Conservation (phyloP, 352 stramenopile species). For the Phytophthora sp. region DNA sequence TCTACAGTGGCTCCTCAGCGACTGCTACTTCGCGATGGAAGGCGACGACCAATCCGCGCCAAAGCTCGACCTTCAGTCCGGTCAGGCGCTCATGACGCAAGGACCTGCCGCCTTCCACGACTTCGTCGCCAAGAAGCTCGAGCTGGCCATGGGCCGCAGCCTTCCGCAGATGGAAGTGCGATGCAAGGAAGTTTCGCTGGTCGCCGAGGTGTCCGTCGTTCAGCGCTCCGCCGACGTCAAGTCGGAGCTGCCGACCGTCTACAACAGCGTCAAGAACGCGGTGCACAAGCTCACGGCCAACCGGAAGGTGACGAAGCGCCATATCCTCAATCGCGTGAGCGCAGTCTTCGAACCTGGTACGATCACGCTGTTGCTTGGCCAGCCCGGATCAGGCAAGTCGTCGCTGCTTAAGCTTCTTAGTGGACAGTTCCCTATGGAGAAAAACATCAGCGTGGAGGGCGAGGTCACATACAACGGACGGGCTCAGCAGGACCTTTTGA, state of each 20-base stretch:
- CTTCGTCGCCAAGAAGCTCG: slow-evolving; percentile 30
- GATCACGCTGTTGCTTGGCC: slow-evolving; percentile 44
- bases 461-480: slow-evolving; percentile 44
- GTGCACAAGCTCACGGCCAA: slow-evolving; percentile 19
- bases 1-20: too few relatives aligned
- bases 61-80: slow-evolving; percentile 17
- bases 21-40: too few relatives aligned
- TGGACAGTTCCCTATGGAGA: slow-evolving; percentile 38
- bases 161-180: slow-evolving; percentile 50
- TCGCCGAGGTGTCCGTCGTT: slow-evolving; percentile 32
- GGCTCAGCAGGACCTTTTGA: slow-evolving; percentile 7
- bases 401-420: slow-evolving; percentile 46
- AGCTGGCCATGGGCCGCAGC: slow-evolving; percentile 27
- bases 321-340: slow-evolving; percentile 40
- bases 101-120: slow-evolving; percentile 37
- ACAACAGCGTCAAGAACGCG: slow-evolving; percentile 31
- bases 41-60: too few relatives aligned
- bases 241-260: slow-evolving; percentile 39
- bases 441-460: slow-evolving; percentile 33
- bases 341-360: slow-evolving; percentile 46
- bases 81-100: slow-evolving; percentile 30
- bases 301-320: slow-evolving; percentile 7
- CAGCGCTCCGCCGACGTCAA: slow-evolving; percentile 2
- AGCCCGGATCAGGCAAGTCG: too few relatives aligned
- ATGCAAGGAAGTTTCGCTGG: slow-evolving; percentile 38